A percentile compares a stretch with the other conserved stretches of the same genome.
phyloP scores from a whole-genome alignment of 2,329 filamentous ascomycete genomes.

The Fusarium miscanthi region DNA sequence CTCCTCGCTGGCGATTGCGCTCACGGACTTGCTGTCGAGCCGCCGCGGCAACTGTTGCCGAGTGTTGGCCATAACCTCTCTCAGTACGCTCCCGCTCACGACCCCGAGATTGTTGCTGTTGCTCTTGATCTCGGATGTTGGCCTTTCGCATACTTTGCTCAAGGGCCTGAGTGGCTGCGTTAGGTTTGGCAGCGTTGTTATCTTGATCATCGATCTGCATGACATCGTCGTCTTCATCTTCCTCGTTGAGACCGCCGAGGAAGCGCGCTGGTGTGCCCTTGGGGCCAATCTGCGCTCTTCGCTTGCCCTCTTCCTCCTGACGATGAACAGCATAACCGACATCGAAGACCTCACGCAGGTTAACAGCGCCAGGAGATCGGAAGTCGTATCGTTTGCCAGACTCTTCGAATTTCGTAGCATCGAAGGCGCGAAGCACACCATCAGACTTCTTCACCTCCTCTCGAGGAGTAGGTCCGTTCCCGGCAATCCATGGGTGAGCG shows the following conservation, averaged over 20 bases:
- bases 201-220: slow-evolving; percentile 72
- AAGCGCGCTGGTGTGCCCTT: slow-evolving; percentile 71
- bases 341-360: slow-evolving; percentile 96
- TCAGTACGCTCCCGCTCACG: slow-evolving; percentile 55
- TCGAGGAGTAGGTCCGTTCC: slow-evolving; percentile 66
- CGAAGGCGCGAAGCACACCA: slow-evolving; percentile 63
- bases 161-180: slow-evolving; percentile 71
- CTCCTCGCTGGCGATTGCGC: slow-evolving; percentile 75
- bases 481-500: slow-evolving; percentile 91
- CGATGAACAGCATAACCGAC: slow-evolving; percentile 98
- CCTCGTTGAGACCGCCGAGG: slow-evolving; percentile 76
- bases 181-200: slow-evolving; percentile 56
- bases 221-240: slow-evolving; percentile 62
- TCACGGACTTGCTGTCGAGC: slow-evolving; percentile 82
- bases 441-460: slow-evolving; percentile 69
- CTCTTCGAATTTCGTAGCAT: slow-evolving; percentile 64
- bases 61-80: slow-evolving; percentile 89
- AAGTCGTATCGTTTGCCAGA: slow-evolving; percentile 84
- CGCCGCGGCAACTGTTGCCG: slow-evolving; percentile 82
- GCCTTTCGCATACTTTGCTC: slow-evolving; percentile 90
- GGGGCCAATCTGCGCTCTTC: slow-evolving; percentile 82
- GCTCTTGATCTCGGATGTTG: slow-evolving; percentile 69
- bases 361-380: slow-evolving; percentile 93
- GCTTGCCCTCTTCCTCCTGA: slow-evolving; percentile 95
- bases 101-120: slow-evolving; percentile 45